phyloP scores from a whole-genome alignment of 345 rosid genomes.

The Noccaea caerulescens region DNA sequence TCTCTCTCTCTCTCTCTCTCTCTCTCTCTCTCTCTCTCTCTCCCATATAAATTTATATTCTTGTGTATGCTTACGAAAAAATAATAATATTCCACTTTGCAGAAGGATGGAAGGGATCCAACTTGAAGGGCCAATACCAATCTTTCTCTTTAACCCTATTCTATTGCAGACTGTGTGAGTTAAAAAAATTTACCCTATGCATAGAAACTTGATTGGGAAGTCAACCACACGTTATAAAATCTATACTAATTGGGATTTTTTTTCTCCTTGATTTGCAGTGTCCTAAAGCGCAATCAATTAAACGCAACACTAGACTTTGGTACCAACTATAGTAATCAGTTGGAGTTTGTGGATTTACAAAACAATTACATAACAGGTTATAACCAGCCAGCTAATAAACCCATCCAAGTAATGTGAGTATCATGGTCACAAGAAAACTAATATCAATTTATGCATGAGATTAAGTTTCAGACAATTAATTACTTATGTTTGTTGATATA shows the following conservation, averaged over 20 bases:
- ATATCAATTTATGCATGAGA: background rate
- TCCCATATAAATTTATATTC: background rate
- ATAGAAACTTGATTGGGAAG: background rate
- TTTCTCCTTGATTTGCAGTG: conserved; percentile 39
- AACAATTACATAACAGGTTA: conserved; percentile 50
- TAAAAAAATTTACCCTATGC: background rate
- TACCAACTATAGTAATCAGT: conserved; percentile 44
- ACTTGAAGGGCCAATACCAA: conserved; percentile 65
- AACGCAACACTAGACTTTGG: conserved; percentile 63
- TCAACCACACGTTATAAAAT: background rate
- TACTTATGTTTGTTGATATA: background rate
- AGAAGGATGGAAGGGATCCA: conserved; percentile 66
- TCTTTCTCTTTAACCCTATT: conserved; percentile 53
- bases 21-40: too few relatives aligned
- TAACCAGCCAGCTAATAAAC: conserved; percentile 19
- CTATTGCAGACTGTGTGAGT: conserved; percentile 75
- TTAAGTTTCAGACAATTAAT: background rate
- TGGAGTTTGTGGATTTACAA: conserved; percentile 63
- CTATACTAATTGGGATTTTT: background rate
- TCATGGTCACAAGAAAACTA: background rate
- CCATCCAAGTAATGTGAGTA: conserved; percentile 53
- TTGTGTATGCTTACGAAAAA: conserved; percentile 9
- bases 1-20: background rate
- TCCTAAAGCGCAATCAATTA: conserved; percentile 55
- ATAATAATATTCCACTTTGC: conserved; percentile 22